Conservation (phyloP, 2,329 filamentous ascomycete species). For the Gliomastix tumulicola region DNA sequence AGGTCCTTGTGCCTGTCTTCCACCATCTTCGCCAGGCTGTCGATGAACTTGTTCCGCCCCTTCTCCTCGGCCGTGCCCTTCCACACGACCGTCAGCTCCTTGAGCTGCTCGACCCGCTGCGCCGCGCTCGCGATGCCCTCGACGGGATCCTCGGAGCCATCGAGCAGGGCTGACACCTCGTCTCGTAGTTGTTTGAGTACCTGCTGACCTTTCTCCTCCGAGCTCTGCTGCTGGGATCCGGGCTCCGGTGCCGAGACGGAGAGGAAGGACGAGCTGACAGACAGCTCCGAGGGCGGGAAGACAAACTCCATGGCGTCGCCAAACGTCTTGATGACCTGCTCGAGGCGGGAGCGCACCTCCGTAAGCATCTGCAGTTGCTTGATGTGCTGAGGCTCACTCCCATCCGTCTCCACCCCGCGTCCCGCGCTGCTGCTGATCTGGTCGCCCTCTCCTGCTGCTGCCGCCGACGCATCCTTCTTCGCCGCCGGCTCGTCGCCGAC, state of each 20-base stretch:
- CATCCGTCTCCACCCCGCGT: constrained; percentile 6
- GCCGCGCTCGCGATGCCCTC: constrained; percentile 68
- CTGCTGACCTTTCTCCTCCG: constrained; percentile 81
- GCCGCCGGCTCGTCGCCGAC: constrained; percentile 18
- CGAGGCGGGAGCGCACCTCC: constrained; percentile 74
- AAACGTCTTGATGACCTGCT: constrained; percentile 84
- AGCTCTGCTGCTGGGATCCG: constrained; percentile 54
- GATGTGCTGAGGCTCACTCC: constrained; percentile 63
- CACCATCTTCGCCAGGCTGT: constrained; percentile 71
- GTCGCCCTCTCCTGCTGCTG: neutral
- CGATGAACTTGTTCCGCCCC: constrained; percentile 73
- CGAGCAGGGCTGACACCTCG: constrained; percentile 65
- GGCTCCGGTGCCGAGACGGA: constrained; percentile 83
- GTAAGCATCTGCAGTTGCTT: constrained; percentile 75
- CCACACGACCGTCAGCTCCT: constrained; percentile 75
- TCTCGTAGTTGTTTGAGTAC: constrained; percentile 63
- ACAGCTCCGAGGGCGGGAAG: constrained; percentile 80
- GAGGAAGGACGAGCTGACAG: constrained; percentile 76
- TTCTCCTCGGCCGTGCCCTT: constrained; percentile 94
- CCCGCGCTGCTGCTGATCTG: constrained; percentile 2
- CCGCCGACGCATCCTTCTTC: constrained; percentile 8
- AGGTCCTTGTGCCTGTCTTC: constrained; percentile 62
- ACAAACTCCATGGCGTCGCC: constrained; percentile 95
- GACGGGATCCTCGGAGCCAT: constrained; percentile 47
- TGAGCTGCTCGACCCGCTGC: constrained; percentile 67